phyloP scores from a whole-genome alignment of 805 yeast genomes.

The Grigorovia jiainica region DNA sequence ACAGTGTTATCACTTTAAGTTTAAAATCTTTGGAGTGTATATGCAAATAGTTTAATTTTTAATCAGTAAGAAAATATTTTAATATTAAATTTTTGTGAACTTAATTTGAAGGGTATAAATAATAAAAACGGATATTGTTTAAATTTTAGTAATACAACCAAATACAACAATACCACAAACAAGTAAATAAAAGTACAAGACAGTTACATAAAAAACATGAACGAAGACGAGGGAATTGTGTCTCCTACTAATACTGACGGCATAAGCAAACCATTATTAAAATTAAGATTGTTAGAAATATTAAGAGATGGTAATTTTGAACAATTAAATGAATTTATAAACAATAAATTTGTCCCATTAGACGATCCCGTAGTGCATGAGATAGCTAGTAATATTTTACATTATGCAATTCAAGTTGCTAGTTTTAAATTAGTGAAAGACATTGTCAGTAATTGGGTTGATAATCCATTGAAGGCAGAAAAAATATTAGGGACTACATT shows the following conservation, averaged over 20 bases:
- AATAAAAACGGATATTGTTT: background rate
- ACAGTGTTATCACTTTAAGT: too few relatives aligned
- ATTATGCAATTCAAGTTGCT: conserved; percentile 84
- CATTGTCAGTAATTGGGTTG: conserved; percentile 32
- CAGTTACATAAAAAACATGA: too few relatives aligned
- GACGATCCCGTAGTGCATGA: conserved; percentile 30
- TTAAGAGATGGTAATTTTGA: conserved; percentile 33
- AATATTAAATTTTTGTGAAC: too few relatives aligned
- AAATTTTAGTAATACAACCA: too few relatives aligned
- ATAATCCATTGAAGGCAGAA: conserved; percentile 5
- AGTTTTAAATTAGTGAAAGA: conserved; percentile 46
- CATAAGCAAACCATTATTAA: conserved; percentile 37
- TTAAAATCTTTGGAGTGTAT: too few relatives aligned
- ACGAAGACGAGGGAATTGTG: too few relatives aligned
- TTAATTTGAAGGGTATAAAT: too few relatives aligned
- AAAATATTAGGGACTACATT: conserved; percentile 12
- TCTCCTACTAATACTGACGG: background rate
- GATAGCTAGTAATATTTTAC: conserved; percentile 44
- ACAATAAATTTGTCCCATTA: conserved; percentile 7
- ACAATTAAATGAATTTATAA: conserved; percentile 12
- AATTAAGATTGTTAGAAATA: conserved; percentile 54
- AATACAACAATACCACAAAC: too few relatives aligned
- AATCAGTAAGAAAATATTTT: too few relatives aligned
- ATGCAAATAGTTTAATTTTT: too few relatives aligned
- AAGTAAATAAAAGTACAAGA: too few relatives aligned